These are phyloP conservation scores for Globisporangium parvum DNA, from an alignment of 352 stramenopile species.

Conservation along the genomic window DNA sequence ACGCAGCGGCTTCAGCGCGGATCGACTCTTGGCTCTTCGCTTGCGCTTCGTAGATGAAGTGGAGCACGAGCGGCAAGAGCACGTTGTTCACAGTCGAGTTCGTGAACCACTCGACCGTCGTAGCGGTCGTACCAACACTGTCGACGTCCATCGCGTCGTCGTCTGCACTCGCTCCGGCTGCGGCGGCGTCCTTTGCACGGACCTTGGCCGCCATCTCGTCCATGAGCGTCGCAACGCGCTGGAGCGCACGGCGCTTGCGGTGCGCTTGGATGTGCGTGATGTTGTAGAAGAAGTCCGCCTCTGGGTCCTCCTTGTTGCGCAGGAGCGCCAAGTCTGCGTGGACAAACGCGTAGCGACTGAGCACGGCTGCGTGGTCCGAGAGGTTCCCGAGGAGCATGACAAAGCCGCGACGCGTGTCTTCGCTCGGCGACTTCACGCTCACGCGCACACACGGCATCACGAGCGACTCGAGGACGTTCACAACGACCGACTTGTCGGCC, in stretches of 20 bases:
- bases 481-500: constrained; percentile 31
- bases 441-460: constrained; percentile 85
- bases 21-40: constrained; percentile 91
- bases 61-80: constrained; percentile 92
- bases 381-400: constrained; percentile 76
- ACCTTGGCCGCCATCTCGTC: constrained; percentile 48
- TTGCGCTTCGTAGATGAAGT: constrained; percentile 95
- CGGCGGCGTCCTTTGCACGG: constrained; percentile 6
- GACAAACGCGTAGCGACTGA: constrained; percentile 45
- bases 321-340: constrained; percentile 62
- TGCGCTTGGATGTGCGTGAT: constrained; percentile 98
- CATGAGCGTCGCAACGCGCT: constrained; percentile 87
- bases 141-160: constrained; percentile 20
- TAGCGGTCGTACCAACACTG: not conserved
- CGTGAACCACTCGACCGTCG: constrained; percentile 48
- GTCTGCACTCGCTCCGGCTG: not conserved
- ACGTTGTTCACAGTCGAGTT: constrained; percentile 91
- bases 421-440: constrained; percentile 69
- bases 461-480: constrained; percentile 81
- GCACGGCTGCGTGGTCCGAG: constrained; percentile 34
- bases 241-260: constrained; percentile 89
- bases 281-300: constrained; percentile 99
- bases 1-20: constrained; percentile 91
- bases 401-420: constrained; percentile 81
- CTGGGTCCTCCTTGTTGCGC: constrained; percentile 78